phyloP scores from a whole-genome alignment of 495 filamentous ascomycete species.

The Daldinia vernicosa region DNA sequence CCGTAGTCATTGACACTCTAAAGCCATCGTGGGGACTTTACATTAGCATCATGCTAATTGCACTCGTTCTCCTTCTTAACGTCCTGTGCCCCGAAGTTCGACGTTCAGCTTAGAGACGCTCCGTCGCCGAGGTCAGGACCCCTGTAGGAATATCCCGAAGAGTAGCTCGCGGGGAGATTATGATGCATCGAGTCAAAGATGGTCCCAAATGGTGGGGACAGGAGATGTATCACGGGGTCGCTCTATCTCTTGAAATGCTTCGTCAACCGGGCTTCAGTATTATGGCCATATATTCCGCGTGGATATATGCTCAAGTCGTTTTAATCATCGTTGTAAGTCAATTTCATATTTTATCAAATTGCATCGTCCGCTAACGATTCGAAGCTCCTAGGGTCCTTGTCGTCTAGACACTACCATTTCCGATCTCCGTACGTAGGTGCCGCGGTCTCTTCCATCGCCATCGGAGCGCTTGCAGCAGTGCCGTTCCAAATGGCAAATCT shows the following conservation, averaged over 20 bases:
- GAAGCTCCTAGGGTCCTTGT: constrained; percentile 69
- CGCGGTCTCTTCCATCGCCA: constrained; percentile 67
- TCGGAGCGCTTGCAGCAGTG: constrained; percentile 72
- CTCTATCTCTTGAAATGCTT: constrained; percentile 71
- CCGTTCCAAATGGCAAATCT: constrained; percentile 76
- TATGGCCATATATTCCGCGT: constrained; percentile 75
- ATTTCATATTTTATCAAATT: constrained; percentile 41
- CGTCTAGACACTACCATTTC: constrained; percentile 69
- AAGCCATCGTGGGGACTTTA: constrained; percentile 78
- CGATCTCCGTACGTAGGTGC: constrained; percentile 69
- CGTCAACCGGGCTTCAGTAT: constrained; percentile 74
- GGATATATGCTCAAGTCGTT: constrained; percentile 78
- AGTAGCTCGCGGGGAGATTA: constrained; percentile 75
- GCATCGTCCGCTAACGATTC: constrained; percentile 38
- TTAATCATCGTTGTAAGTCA: constrained; percentile 65
- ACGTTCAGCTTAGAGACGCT: constrained; percentile 69
- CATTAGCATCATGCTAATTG: constrained; percentile 69
- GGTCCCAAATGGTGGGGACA: constrained; percentile 78
- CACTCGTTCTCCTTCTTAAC: constrained; percentile 68
- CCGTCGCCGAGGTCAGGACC: constrained; percentile 68
- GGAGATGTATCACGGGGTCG: constrained; percentile 75
- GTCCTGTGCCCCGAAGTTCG: constrained; percentile 72
- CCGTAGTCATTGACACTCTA: constrained; percentile 66
- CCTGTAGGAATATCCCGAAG: constrained; percentile 63
- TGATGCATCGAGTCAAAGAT: constrained; percentile 72